Evolutionary conservation across 345 rosid genomes (phyloP).

Genomic region (Syzygium aqueum): DNA sequence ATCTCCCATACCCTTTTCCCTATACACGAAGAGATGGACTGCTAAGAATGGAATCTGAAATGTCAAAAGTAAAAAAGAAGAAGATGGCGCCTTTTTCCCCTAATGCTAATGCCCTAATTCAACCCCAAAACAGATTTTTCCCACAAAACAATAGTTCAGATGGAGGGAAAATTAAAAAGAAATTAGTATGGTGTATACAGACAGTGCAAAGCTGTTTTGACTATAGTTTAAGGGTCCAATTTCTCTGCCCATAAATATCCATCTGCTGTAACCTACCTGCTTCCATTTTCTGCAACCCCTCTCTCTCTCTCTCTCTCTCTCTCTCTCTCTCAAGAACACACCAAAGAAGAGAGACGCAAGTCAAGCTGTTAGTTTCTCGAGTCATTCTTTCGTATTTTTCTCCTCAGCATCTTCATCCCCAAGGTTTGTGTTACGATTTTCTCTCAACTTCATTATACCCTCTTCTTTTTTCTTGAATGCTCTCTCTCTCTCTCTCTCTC

Average conservation of each 20-base stretch:
- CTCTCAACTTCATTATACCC: not conserved
- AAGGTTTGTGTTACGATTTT: not conserved
- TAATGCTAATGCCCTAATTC: not conserved
- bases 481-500: not conserved
- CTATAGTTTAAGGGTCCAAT: constrained; percentile 34
- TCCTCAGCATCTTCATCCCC: not conserved
- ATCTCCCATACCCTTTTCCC: constrained; percentile 17
- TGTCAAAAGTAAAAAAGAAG: not conserved
- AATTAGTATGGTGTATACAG: not conserved
- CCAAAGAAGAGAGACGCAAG: not conserved
- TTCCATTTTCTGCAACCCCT: constrained; percentile 41
- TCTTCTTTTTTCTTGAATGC: not conserved
- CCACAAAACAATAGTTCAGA: not conserved
- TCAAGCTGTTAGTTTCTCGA: not conserved
- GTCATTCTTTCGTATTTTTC: not conserved
- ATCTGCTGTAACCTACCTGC: constrained; percentile 18
- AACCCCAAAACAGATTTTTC: not conserved
- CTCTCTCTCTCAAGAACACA: not conserved
- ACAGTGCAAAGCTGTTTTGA: constrained; percentile 4
- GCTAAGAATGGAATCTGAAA: constrained; percentile 11
- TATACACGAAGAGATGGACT: constrained; percentile 22
- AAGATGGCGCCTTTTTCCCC: not conserved
- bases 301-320: not conserved
- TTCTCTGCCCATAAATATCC: constrained; percentile 22
- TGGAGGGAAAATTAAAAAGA: not conserved